phyloP scores from a whole-genome alignment of 257 asterid genomes.

The Ophiorrhiza pumila region DNA sequence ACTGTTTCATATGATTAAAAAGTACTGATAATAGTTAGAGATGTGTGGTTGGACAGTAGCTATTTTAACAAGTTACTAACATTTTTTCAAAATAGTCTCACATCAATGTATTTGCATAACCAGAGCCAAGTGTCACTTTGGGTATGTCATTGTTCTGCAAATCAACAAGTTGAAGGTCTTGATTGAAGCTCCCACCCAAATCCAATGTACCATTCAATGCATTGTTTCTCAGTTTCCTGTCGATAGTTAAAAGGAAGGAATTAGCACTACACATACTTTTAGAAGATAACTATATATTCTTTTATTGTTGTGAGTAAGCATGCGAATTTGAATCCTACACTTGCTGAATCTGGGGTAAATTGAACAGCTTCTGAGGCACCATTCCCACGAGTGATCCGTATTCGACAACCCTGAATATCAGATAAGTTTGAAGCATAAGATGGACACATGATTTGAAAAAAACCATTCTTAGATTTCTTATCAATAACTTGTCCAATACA shows the following conservation, averaged over 20 bases:
- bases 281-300: not conserved
- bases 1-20: slow-evolving; percentile 37
- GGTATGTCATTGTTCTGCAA: slow-evolving; percentile 72
- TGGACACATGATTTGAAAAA: slow-evolving; percentile 10
- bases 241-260: slow-evolving; percentile 4
- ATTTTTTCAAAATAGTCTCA: slow-evolving; percentile 29
- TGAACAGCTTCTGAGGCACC: slow-evolving; percentile 61
- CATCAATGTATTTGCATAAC: slow-evolving; percentile 70
- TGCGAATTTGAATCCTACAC: slow-evolving; percentile 57
- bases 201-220: slow-evolving; percentile 66
- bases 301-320: not conserved
- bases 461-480: not conserved
- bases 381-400: slow-evolving; percentile 76
- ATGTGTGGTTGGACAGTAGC: not conserved
- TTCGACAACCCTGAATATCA: slow-evolving; percentile 65
- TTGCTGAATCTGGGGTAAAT: slow-evolving; percentile 81
- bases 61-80: not conserved
- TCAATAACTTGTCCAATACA: slow-evolving; percentile 20
- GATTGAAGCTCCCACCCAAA: slow-evolving; percentile 58
- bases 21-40: not conserved
- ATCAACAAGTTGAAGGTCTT: slow-evolving; percentile 73
- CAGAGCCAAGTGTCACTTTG: slow-evolving; percentile 74
- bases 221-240: slow-evolving; percentile 82
- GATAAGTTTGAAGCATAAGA: slow-evolving; percentile 22
- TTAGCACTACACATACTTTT: not conserved